Evolutionary conservation across 2,329 filamentous ascomycete species (phyloP), one percentile per base, ranked within the genome.

Genomic region (Sphaceloma murrayae): DNA sequence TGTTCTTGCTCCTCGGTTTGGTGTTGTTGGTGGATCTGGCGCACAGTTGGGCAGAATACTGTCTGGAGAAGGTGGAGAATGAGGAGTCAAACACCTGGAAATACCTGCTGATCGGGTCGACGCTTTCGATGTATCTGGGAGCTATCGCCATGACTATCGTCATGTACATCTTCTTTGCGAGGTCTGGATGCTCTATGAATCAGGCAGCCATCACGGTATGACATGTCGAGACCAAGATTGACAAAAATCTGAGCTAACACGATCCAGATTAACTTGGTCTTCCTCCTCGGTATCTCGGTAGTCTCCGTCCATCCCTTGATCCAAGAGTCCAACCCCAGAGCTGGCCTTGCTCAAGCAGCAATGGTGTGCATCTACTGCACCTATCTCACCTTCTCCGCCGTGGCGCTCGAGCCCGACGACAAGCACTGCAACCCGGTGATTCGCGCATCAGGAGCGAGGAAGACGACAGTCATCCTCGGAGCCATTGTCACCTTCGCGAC

Each of bases 351-450:
- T n/a, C 91, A 98, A 62, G 87, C 88, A 31, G 89, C 91, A 50
- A 95, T 96, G 77, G 91, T 98, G 33, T 86, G 88, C 13, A 77
- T 94, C 47, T 98, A 98, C 72, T 98, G 91, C 75, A 96, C 91
- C 32, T 98, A 98, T 60, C 77, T 98, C 45, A 98, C 91, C 53
- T 86, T 98, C 79, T 95, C 88, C 2, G 91, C 91, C 18, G 91
- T 98, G 1, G 94, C 87, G 45, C 96, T 98, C 91, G 89, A 98
- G 57, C 91, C 91, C 1, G 89, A 96, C 62, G 80, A 95, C 68
- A 82, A 85, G 55, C 75, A 85, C 52, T 98, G 91, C 76, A 98
- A 98, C 64, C 91, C 91, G 6, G 73, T 98, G 22, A 73, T 95
- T 49, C 79, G 77, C 43, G 88, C 87, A 5, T 83, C 84, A 50